Evolutionary conservation across 768 basidiomycete genomes (phyloP), one percentile per base, ranked within the genome.

Genomic region (Suillus variegatus): DNA sequence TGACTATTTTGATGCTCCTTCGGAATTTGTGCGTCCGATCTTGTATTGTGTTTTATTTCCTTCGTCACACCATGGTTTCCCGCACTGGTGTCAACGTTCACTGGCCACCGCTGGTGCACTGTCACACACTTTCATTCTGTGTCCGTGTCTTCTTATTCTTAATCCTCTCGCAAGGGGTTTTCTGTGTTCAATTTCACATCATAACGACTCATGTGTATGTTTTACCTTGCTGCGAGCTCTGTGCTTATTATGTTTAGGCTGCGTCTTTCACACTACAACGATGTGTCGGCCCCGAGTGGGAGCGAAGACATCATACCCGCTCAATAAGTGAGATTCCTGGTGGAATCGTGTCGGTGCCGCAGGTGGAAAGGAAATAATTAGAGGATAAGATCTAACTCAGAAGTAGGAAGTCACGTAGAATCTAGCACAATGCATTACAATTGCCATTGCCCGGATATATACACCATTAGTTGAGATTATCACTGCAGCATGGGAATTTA

Each of bases 1-100:
- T 97, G 64, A 99, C 97, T 2, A 97, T 98, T 69, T 81, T 96
- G 73, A 97, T 99, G 94, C 84, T 99, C n/a, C 85, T 97, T 72
- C 87, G 97, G 56, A 99, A 99, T 75, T 74, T 99, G 92, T 95
- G 75, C 74, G 94, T 81, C 35, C 60, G 3, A 40, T 25, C 44
- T 51, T 25, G 60, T 56, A 47, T 60, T 35, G 28, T 55, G 16
- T 60, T 20, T 14, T 18, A 28, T 41, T 41, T 41, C 18, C 10
- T 60, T 20, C 25, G 57, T 25, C 41, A 9, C 25, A 43, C 10
- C 22, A 3, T 41, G 9, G n/a, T 43, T 41, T 60, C 57, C 10
- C 40, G 40, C 57, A 25, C 38, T 18, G 25, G 40, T 43, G 14
- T 41, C 25, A 36, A n/a, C 10, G 16, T 38, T 16, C 61, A 36